A percentile compares a stretch with the other conserved stretches of the same genome.
Conservation (phyloP, 2,329 filamentous ascomycete genomes). For the Monilinia fructicola region DNA sequence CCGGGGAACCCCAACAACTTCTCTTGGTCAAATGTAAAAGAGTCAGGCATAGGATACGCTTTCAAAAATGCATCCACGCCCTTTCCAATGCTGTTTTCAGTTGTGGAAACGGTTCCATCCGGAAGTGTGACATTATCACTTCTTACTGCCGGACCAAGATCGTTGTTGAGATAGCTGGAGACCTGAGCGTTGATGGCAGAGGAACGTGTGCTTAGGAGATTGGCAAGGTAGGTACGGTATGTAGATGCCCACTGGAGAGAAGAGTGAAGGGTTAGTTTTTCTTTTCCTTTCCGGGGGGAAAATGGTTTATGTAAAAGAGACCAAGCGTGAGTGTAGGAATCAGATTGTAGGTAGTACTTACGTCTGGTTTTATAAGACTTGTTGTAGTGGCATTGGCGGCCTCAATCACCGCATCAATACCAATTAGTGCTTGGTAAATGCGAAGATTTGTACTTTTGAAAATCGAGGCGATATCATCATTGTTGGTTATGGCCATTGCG, state of each 20-base stretch:
- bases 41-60: background rate
- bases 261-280: background rate
- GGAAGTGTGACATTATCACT: background rate
- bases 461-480: background rate
- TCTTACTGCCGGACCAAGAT: constrained; percentile 5
- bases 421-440: constrained; percentile 15
- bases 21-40: constrained; percentile 6
- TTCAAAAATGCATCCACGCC: background rate
- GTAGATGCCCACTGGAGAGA: constrained; percentile 7
- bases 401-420: constrained; percentile 4
- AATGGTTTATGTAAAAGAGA: background rate
- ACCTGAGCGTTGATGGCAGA: constrained; percentile 1
- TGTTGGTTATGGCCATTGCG: constrained; percentile 10
- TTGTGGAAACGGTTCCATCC: constrained; percentile 7
- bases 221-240: constrained; percentile 4
- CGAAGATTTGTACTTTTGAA: constrained; percentile 8
- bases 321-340: too few species aligned
- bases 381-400: background rate
- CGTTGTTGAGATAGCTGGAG: constrained; percentile 5
- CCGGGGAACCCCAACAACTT: constrained; percentile 1
- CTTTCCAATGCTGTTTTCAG: background rate
- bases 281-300: background rate
- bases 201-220: background rate
- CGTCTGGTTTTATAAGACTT: background rate
- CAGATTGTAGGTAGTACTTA: constrained; percentile 2